These are phyloP conservation scores for Hirsutella minnesotensis DNA, from an alignment of 2,329 filamentous ascomycete genomes.

Conservation along the genomic window DNA sequence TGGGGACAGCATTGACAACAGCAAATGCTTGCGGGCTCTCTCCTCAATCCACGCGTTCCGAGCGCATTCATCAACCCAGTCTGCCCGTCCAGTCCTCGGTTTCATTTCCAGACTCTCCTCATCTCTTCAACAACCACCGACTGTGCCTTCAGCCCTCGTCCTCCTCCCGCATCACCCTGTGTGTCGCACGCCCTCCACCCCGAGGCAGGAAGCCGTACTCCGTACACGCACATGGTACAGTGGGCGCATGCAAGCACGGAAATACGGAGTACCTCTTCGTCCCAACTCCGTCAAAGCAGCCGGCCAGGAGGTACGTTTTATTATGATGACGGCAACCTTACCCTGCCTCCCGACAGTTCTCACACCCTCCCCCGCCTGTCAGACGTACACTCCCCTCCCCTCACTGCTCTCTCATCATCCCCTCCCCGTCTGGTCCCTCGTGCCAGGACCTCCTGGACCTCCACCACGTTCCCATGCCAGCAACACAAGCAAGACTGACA, in stretches of 20 bases:
- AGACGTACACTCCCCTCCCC: constrained; percentile 2
- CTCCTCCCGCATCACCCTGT: not conserved
- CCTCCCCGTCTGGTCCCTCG: not conserved
- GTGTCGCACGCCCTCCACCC: not conserved
- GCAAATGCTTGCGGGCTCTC: not conserved
- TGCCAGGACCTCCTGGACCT: too few relatives aligned
- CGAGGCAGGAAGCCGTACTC: not conserved
- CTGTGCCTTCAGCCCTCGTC: not conserved
- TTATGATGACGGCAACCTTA: not conserved
- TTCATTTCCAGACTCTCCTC: not conserved
- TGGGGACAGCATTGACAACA: not conserved
- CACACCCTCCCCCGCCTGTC: constrained; percentile 1
- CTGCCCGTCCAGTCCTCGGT: not conserved
- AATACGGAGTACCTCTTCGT: not conserved
- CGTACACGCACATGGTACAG: not conserved
- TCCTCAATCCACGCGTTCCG: not conserved
- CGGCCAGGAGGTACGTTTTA: not conserved
- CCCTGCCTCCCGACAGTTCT: not conserved
- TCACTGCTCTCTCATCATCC: not conserved
- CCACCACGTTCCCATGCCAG: not conserved
- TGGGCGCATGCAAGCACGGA: not conserved
- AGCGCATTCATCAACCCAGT: not conserved
- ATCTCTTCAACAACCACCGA: not conserved
- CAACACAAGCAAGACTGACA: not conserved
- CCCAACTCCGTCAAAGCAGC: not conserved